Base-by-base conservation (phyloP, 2,329 filamentous ascomycete genomes). In the Metarhizium album region DNA sequence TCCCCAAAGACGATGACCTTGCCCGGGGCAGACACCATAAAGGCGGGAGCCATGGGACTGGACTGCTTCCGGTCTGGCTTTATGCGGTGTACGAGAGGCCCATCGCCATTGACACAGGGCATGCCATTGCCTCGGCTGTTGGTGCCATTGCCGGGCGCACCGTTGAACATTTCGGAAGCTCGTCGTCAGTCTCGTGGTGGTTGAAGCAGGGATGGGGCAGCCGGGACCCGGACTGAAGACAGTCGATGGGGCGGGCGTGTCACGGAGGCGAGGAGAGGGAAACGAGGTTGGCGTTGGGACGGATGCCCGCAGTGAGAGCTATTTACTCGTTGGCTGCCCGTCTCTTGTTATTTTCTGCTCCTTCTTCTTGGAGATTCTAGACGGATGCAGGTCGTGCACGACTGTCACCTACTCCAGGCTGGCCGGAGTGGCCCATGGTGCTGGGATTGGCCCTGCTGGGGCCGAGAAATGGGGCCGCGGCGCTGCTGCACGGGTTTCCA, bases 1-100 rank as follows among this genome's bases (percentile, higher is more conserved):
- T 98, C 93, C 58, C 93, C 93, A 70, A 91, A 97, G 49, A 97
- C 88, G 66, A 98, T 98, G 64, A 96, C 93, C 68, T 98, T 98
- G 56, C 91, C 94, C 0, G 93, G 93, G 2, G 94, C 91, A 16
- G 93, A 97, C 52, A 97, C 90, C 87, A 98, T 95, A 66, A 98
- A 98, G 54, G 90, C 75, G 42, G 91, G 90, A 70, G 93, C 81
- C 80, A 84, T 80, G 3, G 81, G 81, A 51, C 71, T 80, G 11
- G 80, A 84, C 54, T 74, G 69, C 59, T 80, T 83, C 64, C 80
- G 77, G 46, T 70, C 66, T 60, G 71, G 63, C 57, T 60, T 74
- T 53, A 66, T 61, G 48, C 67, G 66, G 52, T 67, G 59, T 48
- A 60, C 52, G 54, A 67, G 52, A 52, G 64, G 59, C 35, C 59